Conservation (phyloP, 2,329 filamentous ascomycete genomes). For the Aspergillus niger region DNA sequence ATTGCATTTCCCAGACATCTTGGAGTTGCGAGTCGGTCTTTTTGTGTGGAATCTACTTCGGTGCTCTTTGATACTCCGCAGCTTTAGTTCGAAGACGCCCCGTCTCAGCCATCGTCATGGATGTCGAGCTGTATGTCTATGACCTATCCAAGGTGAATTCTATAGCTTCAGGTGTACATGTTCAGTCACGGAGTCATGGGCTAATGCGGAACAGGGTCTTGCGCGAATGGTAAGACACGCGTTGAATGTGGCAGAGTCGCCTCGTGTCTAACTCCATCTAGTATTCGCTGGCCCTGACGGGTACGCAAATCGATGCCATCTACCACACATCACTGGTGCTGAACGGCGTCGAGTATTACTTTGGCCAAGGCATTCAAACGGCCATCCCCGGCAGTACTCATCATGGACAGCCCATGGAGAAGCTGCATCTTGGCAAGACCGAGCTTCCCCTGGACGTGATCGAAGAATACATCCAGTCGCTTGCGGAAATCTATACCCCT, state of each 20-base stretch:
- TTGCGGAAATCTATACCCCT: conserved; percentile 78
- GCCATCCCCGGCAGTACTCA: conserved; percentile 81
- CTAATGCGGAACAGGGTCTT: conserved; percentile 50
- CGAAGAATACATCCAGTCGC: conserved; percentile 80
- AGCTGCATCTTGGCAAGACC: conserved; percentile 73
- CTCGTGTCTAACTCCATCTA: conserved; percentile 31
- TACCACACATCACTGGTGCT: conserved; percentile 94
- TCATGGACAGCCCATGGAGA: conserved; percentile 79
- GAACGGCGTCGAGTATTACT: conserved; percentile 83
- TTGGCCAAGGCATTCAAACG: conserved; percentile 82
- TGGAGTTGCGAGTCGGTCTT: not conserved
- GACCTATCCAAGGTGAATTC: conserved; percentile 64
- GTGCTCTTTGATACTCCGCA: no score
- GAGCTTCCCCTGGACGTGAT: conserved; percentile 78
- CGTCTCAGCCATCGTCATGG: conserved; percentile 54
- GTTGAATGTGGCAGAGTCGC: not conserved
- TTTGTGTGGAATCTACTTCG: not conserved
- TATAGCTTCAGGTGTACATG: conserved; percentile 22
- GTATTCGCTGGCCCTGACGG: conserved; percentile 62
- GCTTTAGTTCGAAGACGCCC: no score
- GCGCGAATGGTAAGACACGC: conserved; percentile 50
- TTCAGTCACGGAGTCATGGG: not conserved
- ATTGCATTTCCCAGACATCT: not conserved
- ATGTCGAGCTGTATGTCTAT: conserved; percentile 76
- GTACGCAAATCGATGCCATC: conserved; percentile 80